A percentile compares a stretch with the other conserved stretches of the same genome.
phyloP scores from a whole-genome alignment of 768 basidiomycete species.

The Serendipita sp. region DNA sequence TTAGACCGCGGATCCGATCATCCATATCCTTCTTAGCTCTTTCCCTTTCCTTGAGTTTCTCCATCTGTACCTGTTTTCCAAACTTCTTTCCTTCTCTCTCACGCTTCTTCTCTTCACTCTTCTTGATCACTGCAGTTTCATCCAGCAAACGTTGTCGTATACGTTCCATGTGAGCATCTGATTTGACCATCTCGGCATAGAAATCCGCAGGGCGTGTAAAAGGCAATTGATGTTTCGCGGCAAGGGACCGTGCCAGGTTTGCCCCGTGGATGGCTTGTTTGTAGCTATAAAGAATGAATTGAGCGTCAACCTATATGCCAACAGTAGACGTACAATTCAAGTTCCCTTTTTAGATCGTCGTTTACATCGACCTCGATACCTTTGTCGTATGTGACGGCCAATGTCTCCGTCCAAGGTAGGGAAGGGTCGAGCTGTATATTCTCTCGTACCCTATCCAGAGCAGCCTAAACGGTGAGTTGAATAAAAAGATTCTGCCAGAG shows the following conservation, averaged over 20 bases:
- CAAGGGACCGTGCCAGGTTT: constrained; percentile 57
- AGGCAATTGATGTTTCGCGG: constrained; percentile 58
- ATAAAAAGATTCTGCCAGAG: too few relatives aligned
- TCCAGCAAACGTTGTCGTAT: constrained; percentile 81
- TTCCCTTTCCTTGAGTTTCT: constrained; percentile 84
- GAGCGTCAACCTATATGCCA: background rate
- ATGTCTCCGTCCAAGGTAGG: constrained; percentile 72
- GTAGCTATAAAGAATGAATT: constrained; percentile 39
- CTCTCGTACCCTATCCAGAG: constrained; percentile 66
- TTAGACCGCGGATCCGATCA: constrained; percentile 68
- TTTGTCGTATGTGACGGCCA: constrained; percentile 54
- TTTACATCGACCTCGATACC: constrained; percentile 59
- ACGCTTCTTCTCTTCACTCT: constrained; percentile 76
- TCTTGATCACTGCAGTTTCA: constrained; percentile 76
- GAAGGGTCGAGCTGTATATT: constrained; percentile 56
- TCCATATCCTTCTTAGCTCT: constrained; percentile 82
- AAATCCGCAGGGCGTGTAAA: constrained; percentile 89
- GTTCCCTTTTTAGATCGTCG: constrained; percentile 85
- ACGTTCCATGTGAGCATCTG: constrained; percentile 93
- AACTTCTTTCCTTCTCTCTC: constrained; percentile 95
- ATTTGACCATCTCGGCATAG: constrained; percentile 98
- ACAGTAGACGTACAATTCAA: constrained; percentile 62
- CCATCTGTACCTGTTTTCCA: constrained; percentile 92
- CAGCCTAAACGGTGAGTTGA: constrained; percentile 29
- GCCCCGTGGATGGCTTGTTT: constrained; percentile 84